Conservation (phyloP, 2,329 filamentous ascomycete genomes). For the Pseudogymnoascus sp. region DNA sequence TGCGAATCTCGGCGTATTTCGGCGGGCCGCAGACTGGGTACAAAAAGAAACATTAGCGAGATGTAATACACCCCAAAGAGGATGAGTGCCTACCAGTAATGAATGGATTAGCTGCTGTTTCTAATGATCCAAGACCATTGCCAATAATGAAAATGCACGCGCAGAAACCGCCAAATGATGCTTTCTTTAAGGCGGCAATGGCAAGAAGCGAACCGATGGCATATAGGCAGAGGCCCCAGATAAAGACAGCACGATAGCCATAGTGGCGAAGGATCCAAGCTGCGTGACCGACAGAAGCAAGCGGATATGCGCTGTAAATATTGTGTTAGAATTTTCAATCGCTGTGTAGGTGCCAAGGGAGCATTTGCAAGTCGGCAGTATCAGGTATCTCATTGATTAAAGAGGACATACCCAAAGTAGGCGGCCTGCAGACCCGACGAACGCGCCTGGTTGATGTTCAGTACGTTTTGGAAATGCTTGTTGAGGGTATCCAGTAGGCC, state of each 20-base stretch:
- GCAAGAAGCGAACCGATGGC: conserved; percentile 49
- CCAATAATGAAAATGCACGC: conserved; percentile 55
- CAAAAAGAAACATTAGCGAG: not conserved
- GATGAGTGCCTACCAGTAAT: conserved; percentile 26
- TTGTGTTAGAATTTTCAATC: not conserved
- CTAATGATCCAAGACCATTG: conserved; percentile 62
- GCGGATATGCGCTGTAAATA: conserved; percentile 46
- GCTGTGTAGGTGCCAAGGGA: not conserved
- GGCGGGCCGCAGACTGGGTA: conserved; percentile 39
- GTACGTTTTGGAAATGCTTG: conserved; percentile 32
- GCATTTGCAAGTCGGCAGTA: not conserved
- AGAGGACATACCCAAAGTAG: conserved; percentile 30
- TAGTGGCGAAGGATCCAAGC: conserved; percentile 57
- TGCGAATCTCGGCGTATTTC: conserved; percentile 62
- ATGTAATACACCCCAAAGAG: not conserved
- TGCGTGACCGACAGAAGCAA: conserved; percentile 58
- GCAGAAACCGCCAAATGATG: conserved; percentile 35
- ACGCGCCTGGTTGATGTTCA: conserved; percentile 26
- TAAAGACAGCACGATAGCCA: conserved; percentile 56
- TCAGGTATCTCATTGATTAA: not conserved
- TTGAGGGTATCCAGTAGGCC: conserved; percentile 36
- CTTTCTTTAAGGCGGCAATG: conserved; percentile 45
- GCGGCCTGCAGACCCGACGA: conserved; percentile 17
- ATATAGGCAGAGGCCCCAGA: conserved; percentile 59
- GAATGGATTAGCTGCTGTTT: conserved; percentile 63